Percentiles rank a stretch among this genome's conserved stretches.
Evolutionary conservation across 495 filamentous ascomycete species (phyloP).

Genomic region (Xylaria bambusicola): DNA sequence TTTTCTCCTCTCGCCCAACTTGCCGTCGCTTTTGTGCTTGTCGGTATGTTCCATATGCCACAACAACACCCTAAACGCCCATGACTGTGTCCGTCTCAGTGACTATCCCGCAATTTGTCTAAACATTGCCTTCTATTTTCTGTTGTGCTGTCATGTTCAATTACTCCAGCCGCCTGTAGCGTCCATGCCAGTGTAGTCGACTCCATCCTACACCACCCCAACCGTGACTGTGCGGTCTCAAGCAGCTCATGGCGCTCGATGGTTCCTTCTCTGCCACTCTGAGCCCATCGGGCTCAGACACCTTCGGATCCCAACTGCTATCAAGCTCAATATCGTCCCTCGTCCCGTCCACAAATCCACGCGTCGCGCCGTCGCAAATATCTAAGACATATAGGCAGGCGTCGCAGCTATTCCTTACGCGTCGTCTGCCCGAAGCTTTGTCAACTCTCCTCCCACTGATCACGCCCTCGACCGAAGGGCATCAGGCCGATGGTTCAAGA

Average conservation of each 20-base stretch:
- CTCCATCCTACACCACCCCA: background rate
- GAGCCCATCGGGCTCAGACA: constrained; percentile 33
- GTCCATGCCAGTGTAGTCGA: constrained; percentile 21
- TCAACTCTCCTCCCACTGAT: constrained; percentile 79
- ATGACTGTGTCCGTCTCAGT: constrained; percentile 23
- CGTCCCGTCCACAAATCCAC: constrained; percentile 51
- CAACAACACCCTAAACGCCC: background rate
- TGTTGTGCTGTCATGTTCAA: constrained; percentile 11
- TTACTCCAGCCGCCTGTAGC: constrained; percentile 17
- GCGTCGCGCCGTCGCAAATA: constrained; percentile 61
- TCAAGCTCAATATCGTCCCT: constrained; percentile 51
- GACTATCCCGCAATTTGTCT: constrained; percentile 4
- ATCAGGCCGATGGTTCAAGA: constrained; percentile 33
- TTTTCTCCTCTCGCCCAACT: constrained; percentile 18
- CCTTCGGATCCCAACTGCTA: constrained; percentile 39
- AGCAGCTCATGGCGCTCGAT: constrained; percentile 41
- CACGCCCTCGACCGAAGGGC: constrained; percentile 42
- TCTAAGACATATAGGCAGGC: constrained; percentile 88
- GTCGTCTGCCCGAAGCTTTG: constrained; percentile 86
- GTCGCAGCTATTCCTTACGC: constrained; percentile 87
- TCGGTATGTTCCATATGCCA: constrained; percentile 31
- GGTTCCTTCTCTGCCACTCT: constrained; percentile 41
- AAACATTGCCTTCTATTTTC: constrained; percentile 13
- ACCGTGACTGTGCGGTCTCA: background rate
- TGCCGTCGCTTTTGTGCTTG: constrained; percentile 21